Base-by-base conservation (phyloP, 176 grass and related monocot genomes). In the Rhynchospora breviuscula region DNA sequence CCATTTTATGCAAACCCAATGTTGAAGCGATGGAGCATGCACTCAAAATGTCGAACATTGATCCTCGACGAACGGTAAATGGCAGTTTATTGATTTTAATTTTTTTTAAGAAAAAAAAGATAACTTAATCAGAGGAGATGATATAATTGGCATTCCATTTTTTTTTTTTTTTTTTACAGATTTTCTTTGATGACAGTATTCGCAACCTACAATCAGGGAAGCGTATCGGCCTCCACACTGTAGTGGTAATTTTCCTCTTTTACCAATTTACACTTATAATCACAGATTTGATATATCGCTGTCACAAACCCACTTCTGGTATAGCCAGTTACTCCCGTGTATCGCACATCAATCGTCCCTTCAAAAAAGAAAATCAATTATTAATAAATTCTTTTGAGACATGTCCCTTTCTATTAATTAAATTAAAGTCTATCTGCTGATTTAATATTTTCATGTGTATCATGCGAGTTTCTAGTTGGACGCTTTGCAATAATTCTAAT, bases 151-250 rank as follows among this genome's bases (percentile, higher is more conserved):
- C 35, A 65, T 65, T 67, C 6, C 21, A 33, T 82, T 82, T 6
- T n/a, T 46, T 17, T 46, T n/a, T n/a, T n/a, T n/a, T 17, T 54
- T 47, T 46, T 58, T 69, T 87, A 47, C 88, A 99, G 97, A 90
- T 99, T 85, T 99, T 99, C 91, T 96, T 99, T 73, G 97, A 99
- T 63, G 97, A 99, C 81, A 99, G 97, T 86, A 83, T 89, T 2
- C 91, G 97, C 46, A 99, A 99, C 71, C 84, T 99, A 49, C 88
- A 89, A 88, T 88, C 97, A 11, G 97, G 97, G 61, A 99, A 99
- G 83, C 17, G 21, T n/a, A 85, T 99, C 12, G 97, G 93, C 0
- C 91, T 99, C 1, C 91, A 95, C 72, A 99, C 97, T 5, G 97
- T 99, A 78, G 79, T 99, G 91, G 97, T 97, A 85, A 80, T 48